Evolutionary conservation across 2,329 filamentous ascomycete genomes (phyloP).

Genomic region (Myotisia sp.): DNA sequence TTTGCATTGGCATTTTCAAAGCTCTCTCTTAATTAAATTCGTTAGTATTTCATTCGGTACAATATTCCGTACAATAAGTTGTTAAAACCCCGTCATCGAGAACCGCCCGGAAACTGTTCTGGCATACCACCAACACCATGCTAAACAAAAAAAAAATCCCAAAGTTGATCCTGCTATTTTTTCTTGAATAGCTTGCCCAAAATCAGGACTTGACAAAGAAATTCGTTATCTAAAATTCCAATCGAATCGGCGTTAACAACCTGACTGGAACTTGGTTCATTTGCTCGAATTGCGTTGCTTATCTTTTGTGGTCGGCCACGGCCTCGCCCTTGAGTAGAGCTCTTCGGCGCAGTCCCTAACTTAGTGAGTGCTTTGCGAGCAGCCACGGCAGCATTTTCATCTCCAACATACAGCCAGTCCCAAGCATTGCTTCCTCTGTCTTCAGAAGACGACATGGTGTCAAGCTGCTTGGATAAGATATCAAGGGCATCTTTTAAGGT

Average conservation of each 20-base stretch:
- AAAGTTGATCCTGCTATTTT: no score
- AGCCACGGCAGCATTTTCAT: slow-evolving; percentile 41
- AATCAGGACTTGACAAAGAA: slow-evolving; percentile 85
- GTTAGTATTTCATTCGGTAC: no score
- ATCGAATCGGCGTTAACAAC: slow-evolving; percentile 38
- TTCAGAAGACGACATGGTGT: slow-evolving; percentile 16
- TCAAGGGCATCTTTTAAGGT: slow-evolving; percentile 51
- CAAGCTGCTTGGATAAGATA: slow-evolving; percentile 30
- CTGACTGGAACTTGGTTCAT: no score
- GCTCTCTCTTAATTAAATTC: no score
- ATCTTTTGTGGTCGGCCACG: slow-evolving; percentile 9
- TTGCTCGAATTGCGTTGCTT: slow-evolving; percentile 17
- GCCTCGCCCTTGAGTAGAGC: background rate
- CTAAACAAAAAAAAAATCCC: no score
- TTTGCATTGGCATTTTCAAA: no score
- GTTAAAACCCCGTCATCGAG: no score
- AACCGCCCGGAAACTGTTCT: no score
- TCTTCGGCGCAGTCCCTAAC: slow-evolving; percentile 1
- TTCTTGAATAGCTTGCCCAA: slow-evolving; percentile 62
- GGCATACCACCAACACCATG: no score
- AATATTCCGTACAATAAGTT: no score
- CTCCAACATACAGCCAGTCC: slow-evolving; percentile 69
- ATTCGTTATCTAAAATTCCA: slow-evolving; percentile 64
- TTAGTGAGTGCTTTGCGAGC: slow-evolving; percentile 24
- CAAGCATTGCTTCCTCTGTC: slow-evolving; percentile 29